phyloP scores from a whole-genome alignment of 495 filamentous ascomycete species.

The Talaromyces proteolyticus region DNA sequence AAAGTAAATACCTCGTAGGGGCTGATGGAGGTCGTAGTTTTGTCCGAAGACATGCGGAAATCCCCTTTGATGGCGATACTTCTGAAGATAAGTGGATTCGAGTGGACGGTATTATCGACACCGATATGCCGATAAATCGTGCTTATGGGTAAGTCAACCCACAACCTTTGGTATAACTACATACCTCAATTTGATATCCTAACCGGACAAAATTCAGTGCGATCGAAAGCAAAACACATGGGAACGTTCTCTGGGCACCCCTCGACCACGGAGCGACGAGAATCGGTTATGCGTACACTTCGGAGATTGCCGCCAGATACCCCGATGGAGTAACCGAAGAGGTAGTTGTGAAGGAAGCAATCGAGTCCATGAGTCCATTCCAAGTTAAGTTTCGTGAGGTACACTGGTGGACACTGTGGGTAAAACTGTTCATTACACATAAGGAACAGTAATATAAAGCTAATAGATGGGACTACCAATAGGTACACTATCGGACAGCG shows the following conservation, averaged over 20 bases:
- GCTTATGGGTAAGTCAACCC: constrained; percentile 13
- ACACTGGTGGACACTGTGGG: constrained; percentile 53
- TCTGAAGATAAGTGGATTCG: constrained; percentile 39
- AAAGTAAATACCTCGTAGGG: constrained; percentile 28
- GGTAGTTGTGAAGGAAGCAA: constrained; percentile 12
- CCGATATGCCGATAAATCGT: constrained; percentile 35
- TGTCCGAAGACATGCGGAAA: constrained; percentile 28
- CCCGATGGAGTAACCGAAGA: constrained; percentile 18
- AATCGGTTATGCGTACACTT: constrained; percentile 51
- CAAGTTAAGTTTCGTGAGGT: constrained; percentile 35
- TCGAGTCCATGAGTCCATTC: constrained; percentile 43
- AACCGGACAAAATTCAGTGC: too few species aligned
- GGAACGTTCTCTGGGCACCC: constrained; percentile 44
- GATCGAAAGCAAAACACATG: too few species aligned
- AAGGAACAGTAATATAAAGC: background rate
- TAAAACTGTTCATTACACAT: too few species aligned
- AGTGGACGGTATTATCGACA: constrained; percentile 44
- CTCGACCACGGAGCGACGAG: constrained; percentile 41
- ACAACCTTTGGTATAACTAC: too few species aligned
- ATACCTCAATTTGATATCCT: too few species aligned
- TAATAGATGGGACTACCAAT: constrained; percentile 23
- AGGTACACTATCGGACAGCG: constrained; percentile 29
- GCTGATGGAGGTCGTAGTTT: constrained; percentile 40
- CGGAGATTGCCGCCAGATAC: too few species aligned
- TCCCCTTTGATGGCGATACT: constrained; percentile 35